Evolutionary conservation across 1,284 basidiomycete species (phyloP), one percentile per base, ranked within the genome.

Genomic region (Malassezia sympodialis): DNA sequence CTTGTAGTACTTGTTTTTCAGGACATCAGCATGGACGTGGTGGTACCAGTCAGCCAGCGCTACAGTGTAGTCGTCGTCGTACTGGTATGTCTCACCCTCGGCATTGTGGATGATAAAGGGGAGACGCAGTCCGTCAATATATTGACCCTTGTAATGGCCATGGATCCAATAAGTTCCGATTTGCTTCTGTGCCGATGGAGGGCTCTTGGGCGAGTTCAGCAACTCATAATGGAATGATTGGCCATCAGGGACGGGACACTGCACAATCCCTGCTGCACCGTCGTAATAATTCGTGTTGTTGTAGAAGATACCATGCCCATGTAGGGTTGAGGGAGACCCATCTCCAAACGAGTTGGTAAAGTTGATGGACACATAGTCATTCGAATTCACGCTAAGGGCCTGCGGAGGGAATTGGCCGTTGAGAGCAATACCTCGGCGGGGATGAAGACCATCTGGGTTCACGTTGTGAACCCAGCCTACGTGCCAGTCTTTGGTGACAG

Each of bases 31-130:
- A 53, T 72, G 66, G 49, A 69, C 63, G 48, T 50, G 39, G 52
- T 66, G 62, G 47, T 69, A 70, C 88, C 88, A 90, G 72, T 90
- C 88, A 10, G 82, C 80, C 8, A 94, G 78, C 47, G 90, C 76
- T 60, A 96, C 79, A 14, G 87, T 91, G 77, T 83, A 91, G 67
- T 96, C 93, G 42, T 86, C 88, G 76, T 96, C 90, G 76, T 96
- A 96, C 0, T 78, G 66, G 73, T 84, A 81, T n/a, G 56, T 59
- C 28, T 63, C 56, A 32, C 62, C 62, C 11, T 61, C 62, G 11
- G 61, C 52, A n/a, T 58, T 39, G 51, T 66, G 48, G 32, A 49
- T 49, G 14, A 49, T 41, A 28, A 49, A 49, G 3, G 48, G 48
- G 10, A 28, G 19, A 12, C 48, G 48, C 24, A 40, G 15, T 8